Evolutionary conservation across 176 grass and related monocot genomes (phyloP).

Genomic region (Bothriochloa decipiens): DNA sequence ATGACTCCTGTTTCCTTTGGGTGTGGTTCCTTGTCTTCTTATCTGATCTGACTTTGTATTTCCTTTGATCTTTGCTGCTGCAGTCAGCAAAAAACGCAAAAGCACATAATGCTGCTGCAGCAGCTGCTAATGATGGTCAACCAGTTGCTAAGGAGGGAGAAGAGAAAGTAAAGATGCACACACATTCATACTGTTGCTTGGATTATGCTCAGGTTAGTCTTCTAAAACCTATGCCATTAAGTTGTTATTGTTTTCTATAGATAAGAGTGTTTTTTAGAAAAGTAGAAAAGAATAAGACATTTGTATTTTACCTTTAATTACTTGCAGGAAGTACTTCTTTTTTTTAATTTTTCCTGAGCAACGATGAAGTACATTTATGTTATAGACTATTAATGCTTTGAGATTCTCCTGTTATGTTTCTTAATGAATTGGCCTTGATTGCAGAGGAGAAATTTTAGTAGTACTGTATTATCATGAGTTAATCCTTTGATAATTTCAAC

Average conservation of each 20-base stretch:
- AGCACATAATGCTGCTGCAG: slow-evolving; percentile 75
- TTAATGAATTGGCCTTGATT: slow-evolving; percentile 4
- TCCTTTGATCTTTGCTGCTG: slow-evolving; percentile 35
- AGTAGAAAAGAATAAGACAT: background rate
- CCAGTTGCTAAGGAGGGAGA: slow-evolving; percentile 75
- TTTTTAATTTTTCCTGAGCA: background rate
- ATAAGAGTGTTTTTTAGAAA: background rate
- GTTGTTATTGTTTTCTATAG: slow-evolving; percentile 17
- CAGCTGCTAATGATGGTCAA: slow-evolving; percentile 70
- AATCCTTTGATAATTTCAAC: background rate
- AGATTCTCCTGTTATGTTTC: background rate
- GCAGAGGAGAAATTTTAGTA: background rate
- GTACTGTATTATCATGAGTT: slow-evolving; percentile 23
- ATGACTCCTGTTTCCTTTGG: background rate
- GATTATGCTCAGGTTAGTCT: slow-evolving; percentile 91
- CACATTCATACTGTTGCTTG: slow-evolving; percentile 96
- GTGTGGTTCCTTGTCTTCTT: slow-evolving; percentile 1
- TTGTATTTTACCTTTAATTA: background rate
- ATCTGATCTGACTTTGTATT: slow-evolving; percentile 22
- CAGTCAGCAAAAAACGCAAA: slow-evolving; percentile 92
- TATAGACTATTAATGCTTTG: slow-evolving; percentile 5
- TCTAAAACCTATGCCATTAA: slow-evolving; percentile 2
- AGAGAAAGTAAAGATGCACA: slow-evolving; percentile 91
- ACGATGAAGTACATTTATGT: background rate
- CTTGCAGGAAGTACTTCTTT: background rate